These are phyloP conservation scores for Sclerotiophoma versabilis DNA, from an alignment of 2,329 filamentous ascomycete species.

Conservation along the genomic window DNA sequence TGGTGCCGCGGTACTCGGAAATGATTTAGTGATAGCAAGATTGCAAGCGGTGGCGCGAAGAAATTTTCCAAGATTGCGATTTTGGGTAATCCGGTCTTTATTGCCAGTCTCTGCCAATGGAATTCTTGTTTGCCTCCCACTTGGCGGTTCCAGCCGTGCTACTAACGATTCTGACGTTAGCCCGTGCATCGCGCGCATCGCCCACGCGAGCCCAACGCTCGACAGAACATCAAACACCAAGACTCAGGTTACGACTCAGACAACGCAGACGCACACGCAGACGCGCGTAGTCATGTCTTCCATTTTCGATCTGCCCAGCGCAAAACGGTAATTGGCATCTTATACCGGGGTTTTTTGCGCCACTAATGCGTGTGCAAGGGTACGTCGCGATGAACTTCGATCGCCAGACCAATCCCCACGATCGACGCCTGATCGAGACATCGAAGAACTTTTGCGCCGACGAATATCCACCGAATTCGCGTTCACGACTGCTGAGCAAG, in stretches of 20 bases:
- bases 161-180: conserved; percentile 10
- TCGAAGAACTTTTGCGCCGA: conserved; percentile 41
- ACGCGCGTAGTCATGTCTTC: conserved; percentile 25
- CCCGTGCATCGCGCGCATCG: conserved; percentile 1
- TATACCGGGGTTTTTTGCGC: background rate
- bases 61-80: background rate
- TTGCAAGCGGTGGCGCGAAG: background rate
- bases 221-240: background rate
- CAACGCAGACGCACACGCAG: conserved; percentile 3
- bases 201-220: conserved; percentile 6
- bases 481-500: conserved; percentile 26
- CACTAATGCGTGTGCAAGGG: conserved; percentile 23
- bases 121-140: background rate
- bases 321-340: conserved; percentile 31
- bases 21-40: no score
- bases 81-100: background rate
- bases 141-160: conserved; percentile 6
- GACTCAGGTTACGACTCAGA: conserved; percentile 3
- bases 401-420: conserved; percentile 44
- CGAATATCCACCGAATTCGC: conserved; percentile 33
- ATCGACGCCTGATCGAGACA: conserved; percentile 44
- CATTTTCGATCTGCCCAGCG: conserved; percentile 33
- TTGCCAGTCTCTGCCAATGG: background rate
- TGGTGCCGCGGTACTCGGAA: conserved; percentile 2
- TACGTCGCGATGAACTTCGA: conserved; percentile 46